A percentile compares a stretch with the other conserved stretches of the same genome.
phyloP scores from a whole-genome alignment of 345 rosid species.

The Eucalyptus marginata region DNA sequence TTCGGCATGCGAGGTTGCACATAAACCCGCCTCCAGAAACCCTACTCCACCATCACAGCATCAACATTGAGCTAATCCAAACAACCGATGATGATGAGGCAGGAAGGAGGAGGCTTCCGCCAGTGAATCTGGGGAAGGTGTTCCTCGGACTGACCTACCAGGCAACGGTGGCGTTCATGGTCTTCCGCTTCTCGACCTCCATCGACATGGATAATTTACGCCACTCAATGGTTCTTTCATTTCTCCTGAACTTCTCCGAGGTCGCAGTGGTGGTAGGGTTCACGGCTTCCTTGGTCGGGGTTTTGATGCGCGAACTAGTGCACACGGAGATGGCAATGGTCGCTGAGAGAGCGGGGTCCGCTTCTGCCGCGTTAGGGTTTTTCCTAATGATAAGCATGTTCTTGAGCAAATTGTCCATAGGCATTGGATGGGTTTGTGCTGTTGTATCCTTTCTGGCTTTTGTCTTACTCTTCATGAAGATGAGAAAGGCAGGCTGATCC shows the following conservation, averaged over 20 bases:
- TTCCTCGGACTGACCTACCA: background rate
- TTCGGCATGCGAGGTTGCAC: background rate
- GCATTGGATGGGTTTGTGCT: background rate
- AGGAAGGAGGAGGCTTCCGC: background rate
- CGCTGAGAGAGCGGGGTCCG: background rate
- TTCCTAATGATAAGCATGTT: background rate
- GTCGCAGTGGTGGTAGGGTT: background rate
- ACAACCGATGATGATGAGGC: background rate
- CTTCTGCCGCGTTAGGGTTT: background rate
- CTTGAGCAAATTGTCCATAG: background rate
- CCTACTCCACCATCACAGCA: background rate
- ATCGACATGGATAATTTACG: background rate
- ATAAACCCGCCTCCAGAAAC: background rate
- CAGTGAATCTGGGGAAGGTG: background rate
- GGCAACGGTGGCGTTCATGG: background rate
- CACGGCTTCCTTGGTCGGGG: background rate
- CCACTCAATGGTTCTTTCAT: background rate
- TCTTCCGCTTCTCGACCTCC: background rate
- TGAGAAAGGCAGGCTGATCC: background rate
- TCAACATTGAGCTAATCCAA: background rate
- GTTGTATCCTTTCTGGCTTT: background rate
- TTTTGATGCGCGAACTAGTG: background rate
- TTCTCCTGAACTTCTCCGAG: background rate
- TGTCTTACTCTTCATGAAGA: background rate
- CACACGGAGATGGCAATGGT: background rate